Conservation (phyloP, 2,329 filamentous ascomycete species). For the Cladosporium sp. region DNA sequence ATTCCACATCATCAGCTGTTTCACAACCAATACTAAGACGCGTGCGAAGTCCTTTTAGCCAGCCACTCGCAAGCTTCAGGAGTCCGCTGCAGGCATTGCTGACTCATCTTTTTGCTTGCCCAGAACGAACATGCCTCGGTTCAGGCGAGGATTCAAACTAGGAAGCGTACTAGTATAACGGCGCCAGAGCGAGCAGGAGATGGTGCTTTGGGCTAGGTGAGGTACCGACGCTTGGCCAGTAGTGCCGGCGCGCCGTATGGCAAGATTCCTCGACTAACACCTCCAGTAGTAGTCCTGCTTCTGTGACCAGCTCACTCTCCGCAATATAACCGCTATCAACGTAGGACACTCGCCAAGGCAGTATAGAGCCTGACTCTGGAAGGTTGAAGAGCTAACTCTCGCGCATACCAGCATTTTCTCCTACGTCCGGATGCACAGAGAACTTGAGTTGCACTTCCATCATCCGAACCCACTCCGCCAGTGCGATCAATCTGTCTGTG, state of each 20-base stretch:
- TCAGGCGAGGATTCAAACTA: background rate
- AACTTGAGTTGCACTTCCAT: background rate
- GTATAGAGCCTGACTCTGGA: background rate
- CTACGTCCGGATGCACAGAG: background rate
- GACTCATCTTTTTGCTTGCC: background rate
- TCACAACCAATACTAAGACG: background rate
- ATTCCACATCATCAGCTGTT: background rate
- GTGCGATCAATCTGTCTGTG: background rate
- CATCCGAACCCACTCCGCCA: background rate
- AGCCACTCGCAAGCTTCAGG: background rate
- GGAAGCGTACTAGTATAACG: background rate
- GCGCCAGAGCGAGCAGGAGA: background rate
- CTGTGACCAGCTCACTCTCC: background rate
- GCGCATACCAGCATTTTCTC: background rate
- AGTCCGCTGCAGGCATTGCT: background rate
- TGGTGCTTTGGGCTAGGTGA: background rate
- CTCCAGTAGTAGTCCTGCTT: background rate
- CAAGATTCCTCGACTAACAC: background rate
- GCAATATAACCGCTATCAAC: background rate
- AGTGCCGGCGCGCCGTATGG: background rate
- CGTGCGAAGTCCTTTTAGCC: background rate
- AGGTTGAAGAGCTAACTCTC: background rate
- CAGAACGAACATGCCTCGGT: background rate
- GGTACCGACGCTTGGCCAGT: background rate
- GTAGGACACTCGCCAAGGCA: background rate